Percentiles rank a stretch among this genome's conserved stretches.
These are phyloP conservation scores for Paxillus ammoniavirescens DNA, from an alignment of 768 basidiomycete genomes.

Conservation along the genomic window DNA sequence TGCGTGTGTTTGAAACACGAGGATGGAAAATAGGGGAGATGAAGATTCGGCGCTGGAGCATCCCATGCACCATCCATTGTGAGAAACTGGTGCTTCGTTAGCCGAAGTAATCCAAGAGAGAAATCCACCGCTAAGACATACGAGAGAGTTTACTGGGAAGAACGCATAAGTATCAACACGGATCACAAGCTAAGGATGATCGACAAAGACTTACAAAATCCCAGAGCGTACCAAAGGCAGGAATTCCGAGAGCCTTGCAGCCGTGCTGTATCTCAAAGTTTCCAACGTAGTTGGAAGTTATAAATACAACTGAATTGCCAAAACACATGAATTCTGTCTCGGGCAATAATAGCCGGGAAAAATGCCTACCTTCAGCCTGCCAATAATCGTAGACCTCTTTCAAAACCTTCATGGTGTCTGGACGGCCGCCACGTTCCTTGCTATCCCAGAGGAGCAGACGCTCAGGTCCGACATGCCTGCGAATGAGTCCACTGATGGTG, in stretches of 20 bases:
- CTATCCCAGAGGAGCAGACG: conserved; percentile 77
- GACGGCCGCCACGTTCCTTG: conserved; percentile 69
- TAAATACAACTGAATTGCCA: conserved; percentile 62
- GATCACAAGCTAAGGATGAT: conserved; percentile 1
- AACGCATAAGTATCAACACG: conserved; percentile 1
- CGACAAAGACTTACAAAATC: conserved; percentile 47
- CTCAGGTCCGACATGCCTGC: conserved; percentile 68
- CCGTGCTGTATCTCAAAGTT: conserved; percentile 80
- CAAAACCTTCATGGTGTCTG: conserved; percentile 74
- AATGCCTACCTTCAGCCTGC: conserved; percentile 61
- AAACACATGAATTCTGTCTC: neutral
- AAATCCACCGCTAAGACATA: neutral
- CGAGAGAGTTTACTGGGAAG: conserved; percentile 20
- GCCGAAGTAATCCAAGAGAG: neutral
- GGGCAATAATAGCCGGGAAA: neutral
- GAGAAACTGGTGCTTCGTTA: conserved; percentile 4
- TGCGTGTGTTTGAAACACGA: conserved; percentile 7
- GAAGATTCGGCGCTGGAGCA: neutral
- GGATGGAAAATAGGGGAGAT: conserved; percentile 3
- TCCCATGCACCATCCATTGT: conserved; percentile 6
- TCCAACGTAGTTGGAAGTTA: conserved; percentile 80
- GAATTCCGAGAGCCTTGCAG: conserved; percentile 67
- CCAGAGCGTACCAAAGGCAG: conserved; percentile 69
- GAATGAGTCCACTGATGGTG: conserved; percentile 72
- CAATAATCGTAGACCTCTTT: conserved; percentile 66